A percentile compares a stretch with the other conserved stretches of the same genome.
These are phyloP conservation scores for Cetradonia linearis DNA, from an alignment of 495 filamentous ascomycete genomes.

Conservation along the genomic window DNA sequence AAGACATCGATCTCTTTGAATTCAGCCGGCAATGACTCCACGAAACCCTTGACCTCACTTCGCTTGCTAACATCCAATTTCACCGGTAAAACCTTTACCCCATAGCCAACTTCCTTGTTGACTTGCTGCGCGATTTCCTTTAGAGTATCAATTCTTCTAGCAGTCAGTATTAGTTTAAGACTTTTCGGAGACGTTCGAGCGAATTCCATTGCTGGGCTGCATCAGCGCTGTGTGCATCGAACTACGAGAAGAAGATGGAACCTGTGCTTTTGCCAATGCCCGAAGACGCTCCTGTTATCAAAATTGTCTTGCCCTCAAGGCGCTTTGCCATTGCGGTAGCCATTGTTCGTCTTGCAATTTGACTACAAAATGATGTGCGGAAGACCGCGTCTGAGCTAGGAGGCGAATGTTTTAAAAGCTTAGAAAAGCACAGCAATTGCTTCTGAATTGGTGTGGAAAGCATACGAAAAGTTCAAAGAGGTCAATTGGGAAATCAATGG, in stretches of 20 bases:
- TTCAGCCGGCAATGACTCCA: slow-evolving; percentile 63
- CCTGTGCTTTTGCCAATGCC: slow-evolving; percentile 74
- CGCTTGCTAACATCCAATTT: slow-evolving; percentile 81
- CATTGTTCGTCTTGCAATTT: slow-evolving; percentile 40
- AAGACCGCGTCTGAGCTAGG: neutral
- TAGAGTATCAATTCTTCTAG: slow-evolving; percentile 68
- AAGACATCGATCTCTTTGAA: slow-evolving; percentile 81
- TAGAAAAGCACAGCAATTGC: neutral
- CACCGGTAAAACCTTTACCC: slow-evolving; percentile 70
- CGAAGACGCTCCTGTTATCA: slow-evolving; percentile 88
- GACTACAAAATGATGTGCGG: neutral
- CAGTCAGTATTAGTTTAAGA: slow-evolving; percentile 79
- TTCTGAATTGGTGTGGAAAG: neutral
- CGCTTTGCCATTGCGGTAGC: slow-evolving; percentile 70
- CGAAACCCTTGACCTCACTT: slow-evolving; percentile 64
- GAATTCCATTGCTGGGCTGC: slow-evolving; percentile 64
- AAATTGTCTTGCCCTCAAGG: slow-evolving; percentile 85
- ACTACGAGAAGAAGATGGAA: neutral
- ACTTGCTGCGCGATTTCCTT: slow-evolving; percentile 71
- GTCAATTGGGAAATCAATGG: neutral
- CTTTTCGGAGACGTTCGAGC: slow-evolving; percentile 71
- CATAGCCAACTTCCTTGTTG: slow-evolving; percentile 63
- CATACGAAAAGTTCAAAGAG: neutral
- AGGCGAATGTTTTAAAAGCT: neutral
- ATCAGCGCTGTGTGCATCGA: slow-evolving; percentile 15